phyloP scores from a whole-genome alignment of 306 rosid genomes.

The Begonia peltatifolia region DNA sequence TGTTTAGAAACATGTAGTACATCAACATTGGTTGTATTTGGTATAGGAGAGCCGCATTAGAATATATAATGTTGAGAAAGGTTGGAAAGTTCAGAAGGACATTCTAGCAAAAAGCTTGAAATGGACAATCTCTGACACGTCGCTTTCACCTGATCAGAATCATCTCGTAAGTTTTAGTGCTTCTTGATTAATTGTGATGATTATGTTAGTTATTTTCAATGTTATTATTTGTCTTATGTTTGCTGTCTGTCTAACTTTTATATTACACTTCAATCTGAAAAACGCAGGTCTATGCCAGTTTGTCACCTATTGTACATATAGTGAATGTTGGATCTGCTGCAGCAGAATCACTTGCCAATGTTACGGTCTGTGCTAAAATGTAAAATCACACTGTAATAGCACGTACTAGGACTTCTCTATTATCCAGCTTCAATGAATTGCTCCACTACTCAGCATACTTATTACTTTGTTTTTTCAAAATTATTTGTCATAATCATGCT shows the following conservation, averaged over 20 bases:
- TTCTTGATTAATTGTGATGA: slow-evolving; percentile 1
- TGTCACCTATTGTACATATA: slow-evolving; percentile 60
- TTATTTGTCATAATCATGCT: no score
- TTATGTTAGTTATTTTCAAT: slow-evolving; percentile 1
- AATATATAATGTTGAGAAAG: slow-evolving; percentile 62
- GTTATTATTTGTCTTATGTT: background rate
- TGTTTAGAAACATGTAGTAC: background rate
- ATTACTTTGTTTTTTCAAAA: background rate
- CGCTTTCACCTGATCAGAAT: slow-evolving; percentile 61
- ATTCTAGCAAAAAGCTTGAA: slow-evolving; percentile 57
- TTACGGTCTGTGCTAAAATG: slow-evolving; percentile 34
- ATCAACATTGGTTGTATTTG: background rate
- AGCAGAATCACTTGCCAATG: slow-evolving; percentile 52
- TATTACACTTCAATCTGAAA: slow-evolving; percentile 8
- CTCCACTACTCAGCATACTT: background rate
- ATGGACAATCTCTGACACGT: slow-evolving; percentile 87
- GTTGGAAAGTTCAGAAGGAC: slow-evolving; percentile 69
- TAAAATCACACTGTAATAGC: background rate
- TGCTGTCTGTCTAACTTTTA: background rate
- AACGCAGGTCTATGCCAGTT: slow-evolving; percentile 76
- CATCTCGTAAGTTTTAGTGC: slow-evolving; percentile 47
- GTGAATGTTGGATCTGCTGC: slow-evolving; percentile 49
- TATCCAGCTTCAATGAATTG: no score
- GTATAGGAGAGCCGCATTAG: slow-evolving; percentile 31
- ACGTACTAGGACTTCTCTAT: no score